A percentile compares a stretch with the other conserved stretches of the same genome.
phyloP scores from a whole-genome alignment of 345 rosid species.

The Chamaenerion angustifolium region DNA sequence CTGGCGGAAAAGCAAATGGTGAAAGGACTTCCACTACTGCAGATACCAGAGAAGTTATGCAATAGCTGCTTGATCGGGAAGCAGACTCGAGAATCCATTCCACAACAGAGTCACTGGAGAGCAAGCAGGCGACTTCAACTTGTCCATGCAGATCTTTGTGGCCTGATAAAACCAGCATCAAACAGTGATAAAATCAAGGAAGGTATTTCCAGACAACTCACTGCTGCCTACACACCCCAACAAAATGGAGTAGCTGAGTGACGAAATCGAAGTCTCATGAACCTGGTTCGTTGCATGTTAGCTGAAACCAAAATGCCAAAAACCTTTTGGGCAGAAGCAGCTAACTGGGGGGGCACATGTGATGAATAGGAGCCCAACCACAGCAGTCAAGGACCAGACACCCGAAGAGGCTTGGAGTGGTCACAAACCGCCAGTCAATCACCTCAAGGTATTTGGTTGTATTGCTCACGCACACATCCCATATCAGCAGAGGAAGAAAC shows the following conservation, averaged over 20 bases:
- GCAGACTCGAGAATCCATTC: background rate
- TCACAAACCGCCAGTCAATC: background rate
- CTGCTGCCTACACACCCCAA: slow-evolving; percentile 1
- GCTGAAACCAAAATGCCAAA: background rate
- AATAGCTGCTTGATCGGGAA: background rate
- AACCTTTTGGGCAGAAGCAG: background rate
- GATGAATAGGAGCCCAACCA: background rate
- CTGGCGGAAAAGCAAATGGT: slow-evolving; percentile 2
- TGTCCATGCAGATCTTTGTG: background rate
- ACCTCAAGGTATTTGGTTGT: background rate
- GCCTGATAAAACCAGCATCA: background rate
- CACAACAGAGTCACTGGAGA: background rate
- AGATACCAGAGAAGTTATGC: background rate
- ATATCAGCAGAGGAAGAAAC: background rate
- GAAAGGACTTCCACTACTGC: background rate
- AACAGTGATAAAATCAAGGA: background rate
- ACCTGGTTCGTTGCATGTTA: background rate
- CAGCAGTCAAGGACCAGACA: too few relatives aligned
- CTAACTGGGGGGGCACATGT: background rate
- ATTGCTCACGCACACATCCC: background rate
- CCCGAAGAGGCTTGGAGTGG: background rate
- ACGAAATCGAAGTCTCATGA: background rate
- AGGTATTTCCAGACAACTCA: background rate
- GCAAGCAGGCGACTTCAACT: background rate
- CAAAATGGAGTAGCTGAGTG: background rate